Percentiles rank a stretch among this genome's conserved stretches.
Conservation (phyloP, 2,329 filamentous ascomycete species). For the Fusarium sp. region DNA sequence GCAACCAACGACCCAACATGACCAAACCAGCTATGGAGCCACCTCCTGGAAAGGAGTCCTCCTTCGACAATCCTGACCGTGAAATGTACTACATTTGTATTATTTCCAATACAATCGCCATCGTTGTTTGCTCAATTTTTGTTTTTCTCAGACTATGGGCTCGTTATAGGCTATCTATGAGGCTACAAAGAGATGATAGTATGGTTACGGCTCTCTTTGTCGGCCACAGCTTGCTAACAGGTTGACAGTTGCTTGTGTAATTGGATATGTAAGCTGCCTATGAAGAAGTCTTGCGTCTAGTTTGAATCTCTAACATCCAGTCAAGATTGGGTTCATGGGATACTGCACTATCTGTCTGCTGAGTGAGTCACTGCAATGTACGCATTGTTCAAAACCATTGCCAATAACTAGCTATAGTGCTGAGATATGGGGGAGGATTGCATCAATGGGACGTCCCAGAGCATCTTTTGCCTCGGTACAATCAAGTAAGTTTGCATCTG, state of each 20-base stretch:
- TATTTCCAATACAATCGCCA: conserved; percentile 12
- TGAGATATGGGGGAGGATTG: conserved; percentile 22
- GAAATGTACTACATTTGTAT: conserved; percentile 31
- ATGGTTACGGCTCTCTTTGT: not conserved
- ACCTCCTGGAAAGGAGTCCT: conserved; percentile 15
- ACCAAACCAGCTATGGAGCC: conserved; percentile 27
- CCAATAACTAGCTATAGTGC: not conserved
- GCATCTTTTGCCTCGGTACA: conserved; percentile 13
- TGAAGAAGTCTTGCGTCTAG: fast-evolving
- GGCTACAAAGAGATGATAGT: conserved; percentile 18
- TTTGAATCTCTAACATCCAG: not conserved
- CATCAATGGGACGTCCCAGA: conserved; percentile 32
- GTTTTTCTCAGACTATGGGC: conserved; percentile 18
- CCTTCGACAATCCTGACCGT: conserved; percentile 21
- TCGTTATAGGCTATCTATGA: conserved; percentile 22
- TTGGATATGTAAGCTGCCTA: conserved; percentile 13
- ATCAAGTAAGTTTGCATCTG: not conserved
- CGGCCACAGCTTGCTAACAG: fast-evolving
- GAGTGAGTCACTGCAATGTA: not conserved
- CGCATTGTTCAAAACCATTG: fast-evolving
- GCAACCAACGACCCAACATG: not conserved
- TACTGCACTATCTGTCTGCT: conserved; percentile 22
- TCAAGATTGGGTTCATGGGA: conserved; percentile 29
- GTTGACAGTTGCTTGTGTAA: conserved; percentile 16
- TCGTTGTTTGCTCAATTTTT: conserved; percentile 16